Evolutionary conservation across 192 early-diverging fungal species (phyloP), one percentile per base, ranked within the genome.

Genomic region (Backusella mclennaniae): DNA sequence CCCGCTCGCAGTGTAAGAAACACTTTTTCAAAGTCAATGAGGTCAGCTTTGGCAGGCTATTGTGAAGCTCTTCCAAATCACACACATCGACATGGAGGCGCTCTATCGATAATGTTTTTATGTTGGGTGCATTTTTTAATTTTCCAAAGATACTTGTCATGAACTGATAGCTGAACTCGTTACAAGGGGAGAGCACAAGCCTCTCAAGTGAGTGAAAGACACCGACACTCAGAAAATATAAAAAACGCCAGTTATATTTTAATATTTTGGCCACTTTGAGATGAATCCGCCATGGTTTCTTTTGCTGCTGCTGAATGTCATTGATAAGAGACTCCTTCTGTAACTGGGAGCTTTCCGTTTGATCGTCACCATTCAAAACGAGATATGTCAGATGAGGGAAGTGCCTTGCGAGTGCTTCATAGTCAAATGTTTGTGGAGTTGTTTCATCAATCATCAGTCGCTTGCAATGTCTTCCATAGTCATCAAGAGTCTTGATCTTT

Each of bases 1-100:
- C 29, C 56, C 56, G 56, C 56, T 63, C 26, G 26, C 56, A 63
- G n/a, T 63, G 56, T 29, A 63, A 63, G 56, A 63, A 63, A 63
- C 56, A 63, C 11, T 63, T 63, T 63, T 63, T 63, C 23, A 63
- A 63, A 63, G 56, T 26, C 56, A 63, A 63, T 63, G 56, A 26
- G 11, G 26, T 29, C 4, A 63, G 56, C 56, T 63, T 63, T 63
- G 21, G 26, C 12, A 63, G 23, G 56, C 23, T 63, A 4, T 29
- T 63, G 9, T 63, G 56, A 1, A 63, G 56, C 23, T 29, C 56
- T 26, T 63, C 56, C 12, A 63, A 63, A 63, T 63, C 56, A 29
- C 56, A 63, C 2, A 63, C 12, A 63, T 63, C 56, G 4, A 63
- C 12, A 26, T 63, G 56, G 9, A 63, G 56, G 3, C 56, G 56